Evolutionary conservation across 192 early-diverging fungal species (phyloP).

Genomic region (Glomus cerebriforme): DNA sequence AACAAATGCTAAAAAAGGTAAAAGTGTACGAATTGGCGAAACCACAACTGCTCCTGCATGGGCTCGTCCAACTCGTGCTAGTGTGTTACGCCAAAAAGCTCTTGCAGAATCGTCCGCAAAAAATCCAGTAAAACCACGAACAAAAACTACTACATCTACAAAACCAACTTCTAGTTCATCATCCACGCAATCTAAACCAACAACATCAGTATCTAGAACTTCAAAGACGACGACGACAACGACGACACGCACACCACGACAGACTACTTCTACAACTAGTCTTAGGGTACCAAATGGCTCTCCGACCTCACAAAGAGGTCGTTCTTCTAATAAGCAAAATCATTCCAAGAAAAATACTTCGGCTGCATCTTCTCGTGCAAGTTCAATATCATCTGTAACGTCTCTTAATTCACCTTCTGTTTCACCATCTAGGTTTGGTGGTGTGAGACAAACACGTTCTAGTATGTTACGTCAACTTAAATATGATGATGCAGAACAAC

Average conservation of each 20-base stretch:
- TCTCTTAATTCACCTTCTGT: slow-evolving; percentile 26
- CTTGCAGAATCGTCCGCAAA: slow-evolving; percentile 23
- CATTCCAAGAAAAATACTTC: slow-evolving; percentile 10
- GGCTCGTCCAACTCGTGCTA: slow-evolving; percentile 28
- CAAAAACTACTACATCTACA: neutral
- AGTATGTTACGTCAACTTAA: slow-evolving; percentile 31
- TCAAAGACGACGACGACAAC: neutral
- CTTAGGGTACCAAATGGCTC: slow-evolving; percentile 4
- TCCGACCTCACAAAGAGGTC: slow-evolving; percentile 17
- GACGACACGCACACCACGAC: neutral
- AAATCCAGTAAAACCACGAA: slow-evolving; percentile 26
- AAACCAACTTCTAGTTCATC: neutral
- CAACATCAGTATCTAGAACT: neutral
- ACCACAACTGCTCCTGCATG: neutral
- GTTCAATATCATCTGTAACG: slow-evolving; percentile 11
- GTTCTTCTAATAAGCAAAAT: slow-evolving; percentile 5
- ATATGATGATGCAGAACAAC: slow-evolving; percentile 30
- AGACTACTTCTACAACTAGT: neutral
- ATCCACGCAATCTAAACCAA: neutral
- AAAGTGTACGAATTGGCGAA: slow-evolving; percentile 24
- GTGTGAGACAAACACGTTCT: slow-evolving; percentile 29
- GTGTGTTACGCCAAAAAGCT: slow-evolving; percentile 33
- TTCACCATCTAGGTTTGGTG: slow-evolving; percentile 21
- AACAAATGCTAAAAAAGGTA: slow-evolving; percentile 2
- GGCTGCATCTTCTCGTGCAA: slow-evolving; percentile 20